Base-by-base conservation (phyloP, 1,284 basidiomycete species). In the Ganoderma lucidum region DNA sequence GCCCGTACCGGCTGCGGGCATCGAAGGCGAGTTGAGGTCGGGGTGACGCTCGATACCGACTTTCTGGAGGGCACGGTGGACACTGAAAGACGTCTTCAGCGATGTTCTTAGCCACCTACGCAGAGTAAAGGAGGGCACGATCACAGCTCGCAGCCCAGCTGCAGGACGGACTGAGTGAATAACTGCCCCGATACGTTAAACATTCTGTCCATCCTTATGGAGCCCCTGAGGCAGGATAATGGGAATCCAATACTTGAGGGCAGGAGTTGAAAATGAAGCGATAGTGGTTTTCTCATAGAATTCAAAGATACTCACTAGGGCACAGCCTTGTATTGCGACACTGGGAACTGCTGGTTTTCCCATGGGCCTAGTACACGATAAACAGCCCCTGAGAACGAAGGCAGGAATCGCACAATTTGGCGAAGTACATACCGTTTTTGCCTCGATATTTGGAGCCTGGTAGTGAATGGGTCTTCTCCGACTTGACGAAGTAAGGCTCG, bases 401-500 rank as follows among this genome's bases (percentile, higher is more conserved):
- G 3, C 42, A 6, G 10, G 17, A 5, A 19, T 2, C 9, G 39
- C n/a, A 32, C 9, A 32, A 42, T 35, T 15, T 19, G 10, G 41
- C 8, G 12, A 19, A 58, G 19, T n/a, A 32, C 30, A 65, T 61
- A 78, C 76, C 77, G 12, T 70, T 62, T 10, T 41, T 68, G 10
- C 72, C 73, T 19, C 74, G 72, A 8, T 56, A 63, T 60, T 53
- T 63, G 51, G 55, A 61, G 6, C n/a, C 62, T 15, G 68, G 66
- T 53, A 65, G 66, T 37, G 64, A 62, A 30, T 68, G 61, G 0
- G 71, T 68, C 9, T 71, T 71, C 69, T 84, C 80, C 0, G 79
- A 78, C 67, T 79, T 83, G 10, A 76, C 70, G 70, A 84, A 84
- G 64, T 80, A 82, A 1, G 79, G 80, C 68, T 78, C 69, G 19